Conservation (phyloP, 2,329 filamentous ascomycete genomes). For the Aspergillus awamori region DNA sequence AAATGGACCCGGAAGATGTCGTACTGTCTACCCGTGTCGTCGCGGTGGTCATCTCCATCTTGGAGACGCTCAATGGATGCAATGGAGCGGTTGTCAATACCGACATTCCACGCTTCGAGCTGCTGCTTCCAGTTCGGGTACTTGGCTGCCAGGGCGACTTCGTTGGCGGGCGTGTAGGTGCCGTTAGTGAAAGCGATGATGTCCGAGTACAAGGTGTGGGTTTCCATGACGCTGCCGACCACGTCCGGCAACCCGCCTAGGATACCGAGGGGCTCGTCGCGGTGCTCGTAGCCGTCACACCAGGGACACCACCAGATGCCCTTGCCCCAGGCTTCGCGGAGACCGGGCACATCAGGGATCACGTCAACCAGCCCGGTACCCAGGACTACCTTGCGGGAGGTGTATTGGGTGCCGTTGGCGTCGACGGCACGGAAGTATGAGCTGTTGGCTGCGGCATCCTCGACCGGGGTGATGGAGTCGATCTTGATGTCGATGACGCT, state of each 20-base stretch:
- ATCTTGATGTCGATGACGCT: constrained; percentile 58
- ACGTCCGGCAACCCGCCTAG: constrained; percentile 52
- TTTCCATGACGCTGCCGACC: constrained; percentile 53
- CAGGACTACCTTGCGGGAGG: constrained; percentile 59
- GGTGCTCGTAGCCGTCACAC: constrained; percentile 66
- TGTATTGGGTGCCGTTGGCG: constrained; percentile 40
- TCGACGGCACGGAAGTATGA: constrained; percentile 53
- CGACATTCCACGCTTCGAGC: constrained; percentile 55
- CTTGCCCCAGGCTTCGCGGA: constrained; percentile 59
- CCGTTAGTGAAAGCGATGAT: constrained; percentile 64
- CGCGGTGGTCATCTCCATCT: constrained; percentile 33
- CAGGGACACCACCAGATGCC: constrained; percentile 67
- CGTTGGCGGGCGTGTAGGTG: constrained; percentile 53
- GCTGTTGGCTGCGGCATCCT: constrained; percentile 35
- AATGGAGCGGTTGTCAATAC: constrained; percentile 61
- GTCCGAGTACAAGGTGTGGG: constrained; percentile 59
- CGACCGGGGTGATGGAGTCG: constrained; percentile 34
- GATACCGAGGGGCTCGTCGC: constrained; percentile 60
- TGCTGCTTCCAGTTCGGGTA: constrained; percentile 55
- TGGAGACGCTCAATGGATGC: constrained; percentile 51
- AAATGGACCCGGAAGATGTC: constrained; percentile 62
- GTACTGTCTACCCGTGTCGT: constrained; percentile 44
- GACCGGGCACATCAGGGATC: constrained; percentile 58
- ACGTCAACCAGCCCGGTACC: constrained; percentile 61
- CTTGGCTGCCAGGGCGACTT: constrained; percentile 43